Base-by-base conservation (phyloP, 495 filamentous ascomycete genomes). In the Aspergillus baeticus region DNA sequence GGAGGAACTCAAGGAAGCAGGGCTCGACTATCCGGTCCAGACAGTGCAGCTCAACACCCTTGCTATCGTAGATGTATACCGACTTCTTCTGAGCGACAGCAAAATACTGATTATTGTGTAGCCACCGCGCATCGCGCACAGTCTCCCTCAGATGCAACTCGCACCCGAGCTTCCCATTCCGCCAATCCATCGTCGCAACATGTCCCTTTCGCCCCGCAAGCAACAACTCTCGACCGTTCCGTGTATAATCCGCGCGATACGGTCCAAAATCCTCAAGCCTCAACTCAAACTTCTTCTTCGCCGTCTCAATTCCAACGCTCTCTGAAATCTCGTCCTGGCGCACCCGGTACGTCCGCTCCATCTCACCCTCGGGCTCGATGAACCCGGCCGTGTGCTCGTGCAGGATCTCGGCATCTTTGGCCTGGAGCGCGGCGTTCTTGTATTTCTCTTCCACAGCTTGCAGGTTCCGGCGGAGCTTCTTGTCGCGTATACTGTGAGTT, bases 41-140 rank as follows among this genome's bases (percentile, higher is more conserved):
- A 67, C 90, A 92, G 71, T 98, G 95, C 18, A 98, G 68, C 71
- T 98, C 94, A 14, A 95, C 87, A 56, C 94, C 94, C 23, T 85
- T 79, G 34, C 84, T 75, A 62, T 97, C 94, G 75, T 98, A 98
- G 57, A 98, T 98, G 75, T 91, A 92, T 57, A 92, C 88, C 58
- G 93, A 87, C 72, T 95, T 96, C 81, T 98, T 98, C 72, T 98
- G 94, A 23, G 94, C 90, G n/a, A 96, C 91, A 3, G 95, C 94
- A 72, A 98, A 96, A 71, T 81, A 91, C 62, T 96, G 92, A 68
- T 96, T 91, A 63, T 96, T 97, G 70, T 98, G 93, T 52, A 98
- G 78, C 90, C 92, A 98, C 62, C 84, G 85, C 15, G 86, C 90
- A 77, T 96, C 92, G 34, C 92, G 75, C 5, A 98, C 83, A 0